Conservation (phyloP, 192 early-diverging fungal species). For the Kappamyces sp. region DNA sequence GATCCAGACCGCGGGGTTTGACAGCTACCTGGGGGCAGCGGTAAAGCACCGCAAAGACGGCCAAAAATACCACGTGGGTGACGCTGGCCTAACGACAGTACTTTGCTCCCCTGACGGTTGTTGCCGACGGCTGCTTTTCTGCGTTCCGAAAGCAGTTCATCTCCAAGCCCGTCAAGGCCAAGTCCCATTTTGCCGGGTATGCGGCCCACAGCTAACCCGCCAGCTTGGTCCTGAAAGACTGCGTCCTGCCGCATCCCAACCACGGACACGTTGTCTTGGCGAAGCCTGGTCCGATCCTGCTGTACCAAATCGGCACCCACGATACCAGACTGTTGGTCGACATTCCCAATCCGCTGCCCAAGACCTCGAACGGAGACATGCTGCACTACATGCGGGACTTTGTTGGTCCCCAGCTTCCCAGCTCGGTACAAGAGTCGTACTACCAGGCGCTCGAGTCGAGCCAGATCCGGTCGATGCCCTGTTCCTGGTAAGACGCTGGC, state of each 20-base stretch:
- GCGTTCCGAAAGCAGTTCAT: conserved; percentile 81
- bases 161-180: conserved; percentile 41
- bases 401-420: conserved; percentile 69
- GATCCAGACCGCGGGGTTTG: conserved; percentile 34
- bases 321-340: conserved; percentile 90
- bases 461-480: conserved; percentile 81
- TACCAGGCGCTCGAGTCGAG: conserved; percentile 62
- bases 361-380: conserved; percentile 53
- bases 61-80: neutral
- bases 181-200: conserved; percentile 72
- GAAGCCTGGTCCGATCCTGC: conserved; percentile 74
- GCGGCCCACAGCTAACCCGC: conserved; percentile 3
- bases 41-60: conserved; percentile 34
- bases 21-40: conserved; percentile 51
- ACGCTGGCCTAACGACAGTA: conserved; percentile 19
- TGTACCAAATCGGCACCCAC: conserved; percentile 67
- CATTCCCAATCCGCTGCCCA: conserved; percentile 84
- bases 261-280: conserved; percentile 92
- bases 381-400: conserved; percentile 54
- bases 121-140: conserved; percentile 92
- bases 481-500: conserved; percentile 48
- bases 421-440: conserved; percentile 50
- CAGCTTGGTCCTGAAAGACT: conserved; percentile 65
- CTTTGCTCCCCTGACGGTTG: conserved; percentile 75
- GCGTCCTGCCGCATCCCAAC: conserved; percentile 69